Base-by-base conservation (phyloP, 352 stramenopile species). In the Phytophthora palmivora region DNA sequence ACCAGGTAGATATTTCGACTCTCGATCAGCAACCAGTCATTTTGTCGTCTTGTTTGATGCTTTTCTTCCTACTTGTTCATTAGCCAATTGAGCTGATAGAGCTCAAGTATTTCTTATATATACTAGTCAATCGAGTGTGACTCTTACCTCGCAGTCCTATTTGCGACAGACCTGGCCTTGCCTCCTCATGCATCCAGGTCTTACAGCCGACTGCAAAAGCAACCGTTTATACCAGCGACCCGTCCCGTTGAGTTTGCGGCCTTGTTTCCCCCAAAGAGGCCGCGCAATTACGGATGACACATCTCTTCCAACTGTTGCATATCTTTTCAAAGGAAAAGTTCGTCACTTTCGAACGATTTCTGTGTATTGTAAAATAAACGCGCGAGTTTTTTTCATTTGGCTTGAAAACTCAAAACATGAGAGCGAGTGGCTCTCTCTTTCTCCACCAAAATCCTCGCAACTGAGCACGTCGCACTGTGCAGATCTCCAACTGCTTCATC, bases 131-230 rank as follows among this genome's bases (percentile, higher is more conserved):
- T 33, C 21, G 22, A 42, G 24, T 24, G 37, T 26, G 34, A 38
- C 16, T 47, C n/a, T 24, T 47, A 53, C 45, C 47, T 76, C 70
- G 83, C 83, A 92, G 79, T 88, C 75, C 79, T 89, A 87, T 85
- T 92, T 92, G 83, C 83, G 83, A 92, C 83, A 87, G 83, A 91
- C 78, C 82, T 63, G 83, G 70, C 61, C 54, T 73, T 62, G 67
- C 63, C 44, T 74, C 62, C 67, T 46, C 67, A 69, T 92, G 79
- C 83, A 69, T 67, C 67, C 81, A 82, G 77, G 79, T 91, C 83
- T 92, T 92, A 92, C 83, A 91, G 87, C 76, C 51, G 78, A 88
- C 81, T 91, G 83, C 83, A 78, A 92, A 73, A 92, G 83, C 45
- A 71, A 92, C 57, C 76, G 83, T 92, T 92, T 88, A 88, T 82